These are phyloP conservation scores for Neoboletus subvelutipes DNA, from an alignment of 768 basidiomycete species.

Conservation along the genomic window DNA sequence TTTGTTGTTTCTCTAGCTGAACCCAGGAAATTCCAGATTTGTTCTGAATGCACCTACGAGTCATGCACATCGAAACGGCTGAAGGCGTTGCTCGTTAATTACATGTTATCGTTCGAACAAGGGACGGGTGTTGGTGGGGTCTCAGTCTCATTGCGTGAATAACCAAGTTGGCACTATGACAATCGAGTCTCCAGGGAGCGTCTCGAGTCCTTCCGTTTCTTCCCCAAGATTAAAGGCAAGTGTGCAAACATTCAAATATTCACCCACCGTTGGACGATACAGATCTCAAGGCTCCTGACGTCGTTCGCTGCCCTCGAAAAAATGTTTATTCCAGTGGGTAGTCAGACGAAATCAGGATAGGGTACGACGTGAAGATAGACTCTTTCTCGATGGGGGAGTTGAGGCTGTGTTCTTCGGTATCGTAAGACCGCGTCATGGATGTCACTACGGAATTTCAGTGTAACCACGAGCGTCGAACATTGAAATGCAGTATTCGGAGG, in stretches of 20 bases:
- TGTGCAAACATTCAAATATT: neutral
- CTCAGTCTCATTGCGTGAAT: neutral
- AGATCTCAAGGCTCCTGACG: neutral
- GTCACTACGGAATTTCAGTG: neutral
- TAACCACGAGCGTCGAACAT: conserved; percentile 1
- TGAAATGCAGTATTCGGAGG: conserved; percentile 1
- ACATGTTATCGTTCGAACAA: neutral
- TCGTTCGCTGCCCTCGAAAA: neutral
- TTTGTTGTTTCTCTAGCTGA: too few relatives aligned
- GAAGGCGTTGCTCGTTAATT: too few relatives aligned
- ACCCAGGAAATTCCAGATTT: too few relatives aligned
- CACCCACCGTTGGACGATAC: conserved; percentile 8
- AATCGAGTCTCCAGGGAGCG: neutral
- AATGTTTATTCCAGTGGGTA: neutral
- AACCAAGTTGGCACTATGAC: neutral
- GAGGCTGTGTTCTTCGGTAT: neutral
- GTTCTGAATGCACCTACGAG: too few relatives aligned
- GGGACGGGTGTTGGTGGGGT: neutral
- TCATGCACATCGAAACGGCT: too few relatives aligned
- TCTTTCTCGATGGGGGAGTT: neutral
- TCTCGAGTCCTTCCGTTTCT: conserved; percentile 2
- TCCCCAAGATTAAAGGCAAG: conserved; percentile 2
- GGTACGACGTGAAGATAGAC: conserved; percentile 9
- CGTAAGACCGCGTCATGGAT: conserved; percentile 10
- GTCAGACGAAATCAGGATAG: neutral